Percentiles rank a stretch among this genome's conserved stretches.
Evolutionary conservation across 768 basidiomycete species (phyloP).

Genomic region (Suillus subalutaceus): DNA sequence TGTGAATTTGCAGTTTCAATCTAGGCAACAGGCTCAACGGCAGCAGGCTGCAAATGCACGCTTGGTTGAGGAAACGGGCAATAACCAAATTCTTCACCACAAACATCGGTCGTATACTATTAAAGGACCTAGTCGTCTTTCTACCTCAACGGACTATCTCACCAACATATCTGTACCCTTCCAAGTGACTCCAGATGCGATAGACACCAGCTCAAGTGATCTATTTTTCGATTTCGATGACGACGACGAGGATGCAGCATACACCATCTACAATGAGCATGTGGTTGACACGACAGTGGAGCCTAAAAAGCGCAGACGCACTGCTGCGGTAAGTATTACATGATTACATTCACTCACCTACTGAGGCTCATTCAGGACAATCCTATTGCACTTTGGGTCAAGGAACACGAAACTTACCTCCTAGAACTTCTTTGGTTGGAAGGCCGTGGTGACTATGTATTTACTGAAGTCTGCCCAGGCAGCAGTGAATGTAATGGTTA

Average conservation of each 20-base stretch:
- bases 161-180: neutral
- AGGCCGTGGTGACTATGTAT: slow-evolving; percentile 12
- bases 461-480: neutral
- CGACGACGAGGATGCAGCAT: neutral
- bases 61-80: neutral
- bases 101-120: neutral
- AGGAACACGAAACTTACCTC: slow-evolving; percentile 7
- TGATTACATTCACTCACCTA: neutral
- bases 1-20: neutral
- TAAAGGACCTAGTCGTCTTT: neutral
- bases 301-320: neutral
- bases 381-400: slow-evolving; percentile 2
- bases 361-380: slow-evolving; percentile 1
- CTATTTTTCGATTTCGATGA: neutral
- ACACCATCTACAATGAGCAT: neutral
- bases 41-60: neutral
- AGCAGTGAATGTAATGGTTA: too few species aligned
- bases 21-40: neutral
- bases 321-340: neutral
- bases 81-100: neutral
- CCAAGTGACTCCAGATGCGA: neutral
- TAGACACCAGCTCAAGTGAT: neutral
- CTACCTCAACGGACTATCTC: neutral
- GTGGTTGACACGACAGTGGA: neutral
- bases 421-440: slow-evolving; percentile 12